A percentile compares a stretch with the other conserved stretches of the same genome.
These are phyloP conservation scores for Blastobotrys terrestris DNA, from an alignment of 805 yeast species.

Conservation along the genomic window DNA sequence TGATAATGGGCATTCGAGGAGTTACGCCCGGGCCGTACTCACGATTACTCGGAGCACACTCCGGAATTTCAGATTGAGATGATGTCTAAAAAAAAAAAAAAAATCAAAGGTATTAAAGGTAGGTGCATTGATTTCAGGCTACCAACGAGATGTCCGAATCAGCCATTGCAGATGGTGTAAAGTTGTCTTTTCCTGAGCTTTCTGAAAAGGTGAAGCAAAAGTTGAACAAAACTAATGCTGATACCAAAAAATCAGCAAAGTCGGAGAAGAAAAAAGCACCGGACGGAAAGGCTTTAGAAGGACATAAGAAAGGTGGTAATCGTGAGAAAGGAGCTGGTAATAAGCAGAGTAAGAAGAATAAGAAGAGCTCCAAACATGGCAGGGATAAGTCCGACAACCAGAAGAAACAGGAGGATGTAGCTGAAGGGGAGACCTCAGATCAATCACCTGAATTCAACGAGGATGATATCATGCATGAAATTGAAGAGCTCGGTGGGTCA, in stretches of 20 bases:
- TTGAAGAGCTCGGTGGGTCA: constrained; percentile 61
- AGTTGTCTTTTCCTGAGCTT: constrained; percentile 12
- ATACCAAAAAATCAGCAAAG: background rate
- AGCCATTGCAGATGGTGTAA: background rate
- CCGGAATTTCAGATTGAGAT: background rate
- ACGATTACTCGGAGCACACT: background rate
- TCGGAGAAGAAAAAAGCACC: constrained; percentile 12
- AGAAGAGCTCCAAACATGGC: constrained; percentile 14
- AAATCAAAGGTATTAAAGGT: background rate
- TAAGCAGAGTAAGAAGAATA: constrained; percentile 13
- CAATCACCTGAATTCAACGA: constrained; percentile 9
- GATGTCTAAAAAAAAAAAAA: background rate
- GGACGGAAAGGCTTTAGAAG: constrained; percentile 14
- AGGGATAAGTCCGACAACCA: constrained; percentile 6
- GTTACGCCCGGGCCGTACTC: background rate
- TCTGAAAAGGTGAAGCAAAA: constrained; percentile 15
- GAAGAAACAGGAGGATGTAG: constrained; percentile 4
- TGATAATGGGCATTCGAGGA: background rate
- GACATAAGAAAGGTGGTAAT: constrained; percentile 1
- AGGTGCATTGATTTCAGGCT: background rate
- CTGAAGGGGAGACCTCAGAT: constrained; percentile 5
- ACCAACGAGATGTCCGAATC: background rate
- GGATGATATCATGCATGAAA: constrained; percentile 10
- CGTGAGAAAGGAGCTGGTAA: constrained; percentile 17
- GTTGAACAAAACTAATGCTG: constrained; percentile 4